Evolutionary conservation across 371 early-diverging fungal species (phyloP).

Genomic region (Smittium culicis): DNA sequence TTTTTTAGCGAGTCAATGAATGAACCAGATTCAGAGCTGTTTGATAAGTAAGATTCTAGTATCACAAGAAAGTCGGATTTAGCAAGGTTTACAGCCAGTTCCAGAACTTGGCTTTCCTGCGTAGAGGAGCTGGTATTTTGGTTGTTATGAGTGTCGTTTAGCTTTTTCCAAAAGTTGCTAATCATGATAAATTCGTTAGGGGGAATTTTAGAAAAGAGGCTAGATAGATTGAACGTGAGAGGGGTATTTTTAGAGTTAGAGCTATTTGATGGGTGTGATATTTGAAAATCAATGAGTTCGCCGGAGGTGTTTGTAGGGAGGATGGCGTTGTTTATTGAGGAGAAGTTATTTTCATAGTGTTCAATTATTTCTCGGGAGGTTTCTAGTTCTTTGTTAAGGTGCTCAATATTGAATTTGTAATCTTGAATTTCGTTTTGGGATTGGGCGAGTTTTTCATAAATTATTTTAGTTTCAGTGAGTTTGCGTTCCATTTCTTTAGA

Average conservation of each 20-base stretch:
- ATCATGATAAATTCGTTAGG: neutral
- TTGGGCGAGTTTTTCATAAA: neutral
- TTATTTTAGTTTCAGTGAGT: neutral
- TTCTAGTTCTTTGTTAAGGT: neutral
- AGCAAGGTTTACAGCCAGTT: neutral
- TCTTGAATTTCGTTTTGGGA: neutral
- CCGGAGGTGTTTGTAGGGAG: neutral
- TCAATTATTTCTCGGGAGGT: neutral
- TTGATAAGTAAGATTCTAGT: neutral
- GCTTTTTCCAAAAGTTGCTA: neutral
- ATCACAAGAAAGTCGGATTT: neutral
- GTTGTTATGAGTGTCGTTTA: neutral
- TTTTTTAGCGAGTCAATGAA: neutral
- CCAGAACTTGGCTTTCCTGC: neutral
- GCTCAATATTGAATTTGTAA: neutral
- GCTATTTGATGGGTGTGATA: neutral
- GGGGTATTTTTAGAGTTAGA: neutral
- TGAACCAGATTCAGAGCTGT: neutral
- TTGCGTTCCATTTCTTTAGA: neutral
- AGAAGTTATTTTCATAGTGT: neutral
- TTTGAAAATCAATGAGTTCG: neutral
- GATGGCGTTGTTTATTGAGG: neutral
- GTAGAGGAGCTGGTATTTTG: neutral
- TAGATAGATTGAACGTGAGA: neutral
- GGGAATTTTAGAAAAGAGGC: neutral